These are phyloP conservation scores for Talaromyces sp. DNA, from an alignment of 2,329 filamentous ascomycete species.

Conservation along the genomic window DNA sequence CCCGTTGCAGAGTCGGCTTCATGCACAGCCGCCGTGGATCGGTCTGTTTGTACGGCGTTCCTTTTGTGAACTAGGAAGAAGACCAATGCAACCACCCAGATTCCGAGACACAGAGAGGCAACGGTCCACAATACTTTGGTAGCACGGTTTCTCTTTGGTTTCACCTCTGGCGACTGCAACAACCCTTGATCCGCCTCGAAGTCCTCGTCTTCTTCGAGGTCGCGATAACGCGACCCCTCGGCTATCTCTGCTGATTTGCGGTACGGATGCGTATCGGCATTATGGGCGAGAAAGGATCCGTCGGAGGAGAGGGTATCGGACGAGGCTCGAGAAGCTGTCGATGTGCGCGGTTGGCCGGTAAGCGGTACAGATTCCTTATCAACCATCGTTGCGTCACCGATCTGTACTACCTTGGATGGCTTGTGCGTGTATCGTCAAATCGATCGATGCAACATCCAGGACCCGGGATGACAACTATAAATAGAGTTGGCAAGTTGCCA, in stretches of 20 bases:
- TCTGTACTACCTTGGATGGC: background rate
- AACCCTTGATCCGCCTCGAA: conserved; percentile 22
- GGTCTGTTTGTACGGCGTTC: conserved; percentile 26
- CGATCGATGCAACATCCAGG: background rate
- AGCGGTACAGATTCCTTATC: conserved; percentile 20
- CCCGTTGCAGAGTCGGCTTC: conserved; percentile 27
- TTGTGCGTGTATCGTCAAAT: background rate
- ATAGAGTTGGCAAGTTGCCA: background rate
- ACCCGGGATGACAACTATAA: background rate
- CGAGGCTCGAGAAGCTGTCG: conserved; percentile 24
- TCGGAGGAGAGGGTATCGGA: conserved; percentile 32
- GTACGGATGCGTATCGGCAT: conserved; percentile 17
- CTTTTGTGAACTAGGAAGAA: conserved; percentile 37
- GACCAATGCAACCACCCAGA: conserved; percentile 43
- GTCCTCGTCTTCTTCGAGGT: conserved; percentile 32
- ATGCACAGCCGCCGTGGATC: conserved; percentile 21
- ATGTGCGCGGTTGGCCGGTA: conserved; percentile 21
- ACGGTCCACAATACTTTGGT: conserved; percentile 38
- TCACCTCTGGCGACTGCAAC: conserved; percentile 19
- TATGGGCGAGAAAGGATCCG: conserved; percentile 26
- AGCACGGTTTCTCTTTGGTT: conserved; percentile 25
- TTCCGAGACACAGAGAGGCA: conserved; percentile 36
- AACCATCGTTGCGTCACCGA: conserved; percentile 8
- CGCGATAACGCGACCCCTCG: conserved; percentile 26
- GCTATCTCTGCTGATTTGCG: conserved; percentile 9